A percentile compares a stretch with the other conserved stretches of the same genome.
Evolutionary conservation across 768 basidiomycete genomes (phyloP).

Genomic region (Amanita phalloides): DNA sequence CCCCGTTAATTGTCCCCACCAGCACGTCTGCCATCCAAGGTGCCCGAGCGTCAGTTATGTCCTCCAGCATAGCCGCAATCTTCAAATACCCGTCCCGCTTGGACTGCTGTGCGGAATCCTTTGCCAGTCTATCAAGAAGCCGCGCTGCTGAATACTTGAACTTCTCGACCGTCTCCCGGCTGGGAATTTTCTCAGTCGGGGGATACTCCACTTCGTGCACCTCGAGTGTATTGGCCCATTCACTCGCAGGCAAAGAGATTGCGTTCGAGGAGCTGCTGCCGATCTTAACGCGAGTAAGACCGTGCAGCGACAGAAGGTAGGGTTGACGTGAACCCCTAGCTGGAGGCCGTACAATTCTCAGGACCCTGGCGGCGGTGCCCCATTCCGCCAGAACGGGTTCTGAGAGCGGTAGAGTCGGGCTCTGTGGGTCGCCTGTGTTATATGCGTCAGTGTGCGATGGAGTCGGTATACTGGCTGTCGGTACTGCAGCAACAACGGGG

Average conservation of each 20-base stretch:
- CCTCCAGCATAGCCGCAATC: slow-evolving; percentile 63
- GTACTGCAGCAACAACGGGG: slow-evolving; percentile 60
- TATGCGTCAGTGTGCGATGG: slow-evolving; percentile 10
- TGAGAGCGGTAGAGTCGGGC: not conserved
- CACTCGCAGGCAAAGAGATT: slow-evolving; percentile 16
- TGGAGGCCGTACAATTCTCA: slow-evolving; percentile 57
- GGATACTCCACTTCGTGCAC: slow-evolving; percentile 39
- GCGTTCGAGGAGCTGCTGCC: slow-evolving; percentile 22
- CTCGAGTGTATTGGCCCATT: slow-evolving; percentile 21
- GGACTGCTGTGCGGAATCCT: slow-evolving; percentile 34
- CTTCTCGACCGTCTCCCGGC: slow-evolving; percentile 43
- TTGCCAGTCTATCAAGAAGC: slow-evolving; percentile 54
- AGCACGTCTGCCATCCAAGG: slow-evolving; percentile 76
- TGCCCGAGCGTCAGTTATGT: slow-evolving; percentile 49
- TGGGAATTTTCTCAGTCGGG: slow-evolving; percentile 33
- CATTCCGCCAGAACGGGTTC: slow-evolving; percentile 33
- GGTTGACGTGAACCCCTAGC: slow-evolving; percentile 43
- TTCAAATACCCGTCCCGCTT: slow-evolving; percentile 60
- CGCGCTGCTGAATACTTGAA: slow-evolving; percentile 63
- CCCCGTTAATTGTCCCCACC: slow-evolving; percentile 50
- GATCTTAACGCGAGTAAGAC: slow-evolving; percentile 56
- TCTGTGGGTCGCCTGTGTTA: not conserved
- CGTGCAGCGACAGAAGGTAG: slow-evolving; percentile 64
- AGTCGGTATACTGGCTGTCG: slow-evolving; percentile 17
- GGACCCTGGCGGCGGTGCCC: slow-evolving; percentile 63